Base-by-base conservation (phyloP, 306 rosid species). In the Abrus precatorius region DNA sequence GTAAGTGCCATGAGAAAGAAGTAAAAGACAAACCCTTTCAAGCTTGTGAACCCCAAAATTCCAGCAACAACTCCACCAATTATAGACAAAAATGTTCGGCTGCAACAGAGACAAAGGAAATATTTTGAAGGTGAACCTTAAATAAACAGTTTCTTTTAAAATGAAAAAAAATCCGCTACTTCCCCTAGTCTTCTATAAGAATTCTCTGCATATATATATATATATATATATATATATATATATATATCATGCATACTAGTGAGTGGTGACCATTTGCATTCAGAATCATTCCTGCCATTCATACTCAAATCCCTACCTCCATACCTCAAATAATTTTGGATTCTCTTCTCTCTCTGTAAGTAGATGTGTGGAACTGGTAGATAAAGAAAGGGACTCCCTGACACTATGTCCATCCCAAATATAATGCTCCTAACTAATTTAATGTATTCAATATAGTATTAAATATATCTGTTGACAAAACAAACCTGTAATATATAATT, bases 51-150 rank as follows among this genome's bases (percentile, higher is more conserved):
- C 44, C 97, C 97, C 82, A 86, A 78, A 69, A 90, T 86, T 83
- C 97, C 97, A 84, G 95, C 95, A 86, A 90, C 84, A 71, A 90
- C 91, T 10, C 97, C 97, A n/a, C 93, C 90, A 40, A 92, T 86
- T 74, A 90, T 89, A 57, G 95, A 89, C 90, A 92, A 82, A 73
- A 92, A 92, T 28, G 93, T 92, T 77, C 93, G 93, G 87, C 97
- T 91, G 86, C 89, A 83, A 29, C 60, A 72, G 41, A 74, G 64
- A n/a, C 11, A 47, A 63, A 72, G n/a, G 33, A n/a, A 36, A 43
- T 41, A n/a, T 30, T 52, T 72, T 30, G 9, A 52, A 38, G 56
- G 9, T 12, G 67, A 50, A 65, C 9, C 48, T 7, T 44, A 3
- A 44, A 44, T 36, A 36, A 36, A 36, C 40, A 36, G 40, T 36